Conservation (phyloP, 495 filamentous ascomycete species). For the Neurospora sp. region DNA sequence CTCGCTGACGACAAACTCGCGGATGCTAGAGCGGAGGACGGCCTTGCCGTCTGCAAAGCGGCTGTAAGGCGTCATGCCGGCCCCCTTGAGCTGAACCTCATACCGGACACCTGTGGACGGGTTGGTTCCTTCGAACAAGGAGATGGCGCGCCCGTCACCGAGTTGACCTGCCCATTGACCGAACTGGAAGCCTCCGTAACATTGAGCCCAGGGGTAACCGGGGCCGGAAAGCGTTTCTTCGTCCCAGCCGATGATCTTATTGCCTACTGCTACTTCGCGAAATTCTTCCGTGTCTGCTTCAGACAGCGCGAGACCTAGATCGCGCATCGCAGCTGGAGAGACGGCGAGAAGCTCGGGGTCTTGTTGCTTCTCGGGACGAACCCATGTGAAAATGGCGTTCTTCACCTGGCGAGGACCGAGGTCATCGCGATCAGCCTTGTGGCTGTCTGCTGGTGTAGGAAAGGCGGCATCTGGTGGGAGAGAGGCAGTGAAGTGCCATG, state of each 20-base stretch:
- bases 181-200: slow-evolving; percentile 85
- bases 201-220: slow-evolving; percentile 95
- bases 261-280: slow-evolving; percentile 64
- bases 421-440: slow-evolving; percentile 62
- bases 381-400: slow-evolving; percentile 79
- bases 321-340: slow-evolving; percentile 62
- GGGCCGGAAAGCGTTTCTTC: slow-evolving; percentile 48
- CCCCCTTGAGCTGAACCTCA: slow-evolving; percentile 90
- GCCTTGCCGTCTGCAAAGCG: slow-evolving; percentile 97
- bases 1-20: slow-evolving; percentile 90
- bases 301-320: slow-evolving; percentile 58
- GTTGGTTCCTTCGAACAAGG: slow-evolving; percentile 82
- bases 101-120: slow-evolving; percentile 59
- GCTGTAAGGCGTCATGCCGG: slow-evolving; percentile 85
- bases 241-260: slow-evolving; percentile 58
- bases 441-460: slow-evolving; percentile 68
- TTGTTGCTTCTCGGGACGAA: slow-evolving; percentile 62
- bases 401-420: slow-evolving; percentile 79
- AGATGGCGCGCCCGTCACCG: slow-evolving; percentile 89
- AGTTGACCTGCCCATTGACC: slow-evolving; percentile 93
- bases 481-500: slow-evolving; percentile 70
- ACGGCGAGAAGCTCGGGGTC: slow-evolving; percentile 71
- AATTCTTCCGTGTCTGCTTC: slow-evolving; percentile 69
- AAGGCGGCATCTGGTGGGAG: slow-evolving; percentile 71
- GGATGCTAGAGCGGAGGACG: slow-evolving; percentile 79